Conservation (phyloP, 495 filamentous ascomycete genomes). For the Patellaria atrata region DNA sequence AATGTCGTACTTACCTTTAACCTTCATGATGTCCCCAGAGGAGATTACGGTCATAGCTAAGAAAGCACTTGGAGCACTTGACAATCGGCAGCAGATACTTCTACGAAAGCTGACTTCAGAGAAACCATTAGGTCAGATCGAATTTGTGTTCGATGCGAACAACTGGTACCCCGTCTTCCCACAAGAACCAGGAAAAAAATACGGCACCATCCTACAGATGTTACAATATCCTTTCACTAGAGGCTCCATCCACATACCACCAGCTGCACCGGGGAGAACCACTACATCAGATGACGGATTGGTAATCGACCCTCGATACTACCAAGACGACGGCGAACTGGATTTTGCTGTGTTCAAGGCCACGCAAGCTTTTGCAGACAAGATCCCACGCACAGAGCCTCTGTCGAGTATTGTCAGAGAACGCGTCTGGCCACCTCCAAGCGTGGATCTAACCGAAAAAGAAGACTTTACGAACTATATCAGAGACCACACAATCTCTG, state of each 20-base stretch:
- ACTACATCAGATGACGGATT: constrained; percentile 19
- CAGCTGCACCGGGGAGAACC: constrained; percentile 10
- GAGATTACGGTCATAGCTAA: constrained; percentile 7
- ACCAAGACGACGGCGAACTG: constrained; percentile 23
- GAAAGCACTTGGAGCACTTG: background rate
- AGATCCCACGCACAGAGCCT: constrained; percentile 31
- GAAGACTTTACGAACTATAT: constrained; percentile 29
- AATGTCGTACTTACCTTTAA: constrained; percentile 36
- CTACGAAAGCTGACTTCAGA: constrained; percentile 25
- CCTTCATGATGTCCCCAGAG: constrained; percentile 22
- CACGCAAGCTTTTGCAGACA: constrained; percentile 30
- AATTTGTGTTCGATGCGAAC: constrained; percentile 27
- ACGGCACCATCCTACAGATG: constrained; percentile 38
- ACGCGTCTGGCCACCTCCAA: constrained; percentile 28
- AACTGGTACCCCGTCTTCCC: constrained; percentile 34
- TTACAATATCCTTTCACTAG: constrained; percentile 27
- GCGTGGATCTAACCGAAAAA: background rate
- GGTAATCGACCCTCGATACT: constrained; percentile 35
- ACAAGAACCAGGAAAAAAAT: constrained; percentile 32
- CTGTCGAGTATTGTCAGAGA: constrained; percentile 27
- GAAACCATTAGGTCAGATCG: constrained; percentile 32
- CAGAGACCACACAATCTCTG: constrained; percentile 4
- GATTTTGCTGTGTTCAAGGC: constrained; percentile 33
- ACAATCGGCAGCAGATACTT: constrained; percentile 12
- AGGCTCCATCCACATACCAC: constrained; percentile 10